These are phyloP conservation scores for Candida namnaoensis DNA, from an alignment of 805 yeast species.

Conservation along the genomic window DNA sequence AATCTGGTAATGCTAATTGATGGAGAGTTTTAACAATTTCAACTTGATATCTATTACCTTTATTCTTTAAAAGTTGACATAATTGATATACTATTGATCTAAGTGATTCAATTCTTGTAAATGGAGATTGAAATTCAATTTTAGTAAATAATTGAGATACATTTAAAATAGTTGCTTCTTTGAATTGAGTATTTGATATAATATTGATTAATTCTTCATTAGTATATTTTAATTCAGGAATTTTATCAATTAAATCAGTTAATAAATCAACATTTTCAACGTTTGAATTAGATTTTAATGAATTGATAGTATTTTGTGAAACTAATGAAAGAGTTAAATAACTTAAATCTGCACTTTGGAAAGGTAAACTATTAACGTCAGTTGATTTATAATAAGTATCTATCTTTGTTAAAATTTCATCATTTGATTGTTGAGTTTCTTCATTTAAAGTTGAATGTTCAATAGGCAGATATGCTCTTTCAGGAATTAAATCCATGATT, in stretches of 20 bases:
- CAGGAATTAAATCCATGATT: constrained; percentile 50
- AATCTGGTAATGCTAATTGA: constrained; percentile 45
- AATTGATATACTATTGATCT: constrained; percentile 11
- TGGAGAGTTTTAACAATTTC: constrained; percentile 64
- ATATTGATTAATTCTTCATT: constrained; percentile 23
- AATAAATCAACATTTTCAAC: constrained; percentile 26
- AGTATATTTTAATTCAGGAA: constrained; percentile 34
- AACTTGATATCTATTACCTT: constrained; percentile 47
- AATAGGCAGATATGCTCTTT: constrained; percentile 50
- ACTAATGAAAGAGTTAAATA: constrained; percentile 26
- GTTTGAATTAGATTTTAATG: constrained; percentile 10
- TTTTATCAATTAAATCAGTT: constrained; percentile 29
- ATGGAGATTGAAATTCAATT: constrained; percentile 16
- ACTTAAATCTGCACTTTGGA: constrained; percentile 33
- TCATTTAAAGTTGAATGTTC: constrained; percentile 26
- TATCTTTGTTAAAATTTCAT: constrained; percentile 20
- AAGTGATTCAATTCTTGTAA: constrained; percentile 13
- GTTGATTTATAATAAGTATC: constrained; percentile 22
- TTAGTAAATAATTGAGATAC: constrained; percentile 21
- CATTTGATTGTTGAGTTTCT: constrained; percentile 5
- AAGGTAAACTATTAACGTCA: constrained; percentile 26
- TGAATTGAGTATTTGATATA: constrained; percentile 9
- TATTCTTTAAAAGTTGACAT: constrained; percentile 7
- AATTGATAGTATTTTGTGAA: constrained; percentile 16
- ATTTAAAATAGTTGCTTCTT: constrained; percentile 14